A percentile compares a stretch with the other conserved stretches of the same genome.
Conservation (phyloP, 495 filamentous ascomycete genomes). For the Trichoderma orchidacearum region DNA sequence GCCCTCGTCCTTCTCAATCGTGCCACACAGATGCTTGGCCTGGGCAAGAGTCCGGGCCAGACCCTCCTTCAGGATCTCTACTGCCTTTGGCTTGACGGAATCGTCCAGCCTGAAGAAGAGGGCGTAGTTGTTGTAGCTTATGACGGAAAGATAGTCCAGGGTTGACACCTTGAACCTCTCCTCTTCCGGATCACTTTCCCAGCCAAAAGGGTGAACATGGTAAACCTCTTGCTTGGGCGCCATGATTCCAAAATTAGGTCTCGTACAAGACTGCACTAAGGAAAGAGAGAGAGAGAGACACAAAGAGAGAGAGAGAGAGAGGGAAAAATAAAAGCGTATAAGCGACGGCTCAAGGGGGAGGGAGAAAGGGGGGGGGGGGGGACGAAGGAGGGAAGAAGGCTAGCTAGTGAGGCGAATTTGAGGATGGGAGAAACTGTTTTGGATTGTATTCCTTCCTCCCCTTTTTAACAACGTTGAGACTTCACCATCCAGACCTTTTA, state of each 20-base stretch:
- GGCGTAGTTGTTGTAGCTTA: conserved; percentile 21
- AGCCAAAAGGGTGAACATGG: conserved; percentile 12
- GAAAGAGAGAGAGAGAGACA: not conserved
- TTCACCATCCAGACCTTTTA: too few species aligned
- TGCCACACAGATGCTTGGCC: conserved; percentile 25
- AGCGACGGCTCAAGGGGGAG: too few species aligned
- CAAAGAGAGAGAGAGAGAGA: not conserved
- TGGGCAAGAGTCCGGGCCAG: conserved; percentile 29
- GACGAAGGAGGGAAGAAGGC: too few species aligned
- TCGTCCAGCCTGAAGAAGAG: conserved; percentile 26
- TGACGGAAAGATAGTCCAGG: conserved; percentile 18
- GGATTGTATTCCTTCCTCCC: too few species aligned
- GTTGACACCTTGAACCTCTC: conserved; percentile 15
- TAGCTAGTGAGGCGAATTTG: too few species aligned
- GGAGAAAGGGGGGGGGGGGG: too few species aligned
- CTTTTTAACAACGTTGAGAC: too few species aligned
- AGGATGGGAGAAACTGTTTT: too few species aligned
- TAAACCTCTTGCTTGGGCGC: conserved; percentile 7
- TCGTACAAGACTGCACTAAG: not conserved
- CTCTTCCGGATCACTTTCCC: conserved; percentile 13
- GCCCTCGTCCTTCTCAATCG: conserved; percentile 21
- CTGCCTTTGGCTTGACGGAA: conserved; percentile 12
- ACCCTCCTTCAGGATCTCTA: conserved; percentile 17
- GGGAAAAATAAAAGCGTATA: not conserved
- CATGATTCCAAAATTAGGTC: not conserved